phyloP scores from a whole-genome alignment of 306 rosid species.

The Hippophae tibetana region DNA sequence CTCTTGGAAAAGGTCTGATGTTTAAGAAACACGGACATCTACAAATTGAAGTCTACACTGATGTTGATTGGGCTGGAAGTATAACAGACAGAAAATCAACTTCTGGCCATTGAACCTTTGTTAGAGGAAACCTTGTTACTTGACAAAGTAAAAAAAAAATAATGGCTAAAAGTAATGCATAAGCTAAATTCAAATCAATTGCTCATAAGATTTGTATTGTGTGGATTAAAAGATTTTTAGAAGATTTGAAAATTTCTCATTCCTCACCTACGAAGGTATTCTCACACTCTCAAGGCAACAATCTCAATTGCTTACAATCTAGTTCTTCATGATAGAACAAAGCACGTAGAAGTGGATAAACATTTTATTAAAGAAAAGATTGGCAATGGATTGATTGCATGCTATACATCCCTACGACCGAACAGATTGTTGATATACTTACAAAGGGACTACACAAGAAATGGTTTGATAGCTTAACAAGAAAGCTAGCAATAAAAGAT shows the following conservation, averaged over 20 bases:
- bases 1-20: not conserved
- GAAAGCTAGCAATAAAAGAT: not conserved
- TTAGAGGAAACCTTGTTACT: not conserved
- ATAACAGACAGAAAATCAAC: not conserved
- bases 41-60: not conserved
- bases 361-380: not conserved
- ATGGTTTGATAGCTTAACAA: not conserved
- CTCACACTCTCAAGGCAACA: not conserved
- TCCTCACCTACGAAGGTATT: not conserved
- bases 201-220: not conserved
- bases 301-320: constrained; percentile 1
- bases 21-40: not conserved
- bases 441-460: not conserved
- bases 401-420: not conserved
- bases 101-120: not conserved
- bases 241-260: not conserved
- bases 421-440: not conserved
- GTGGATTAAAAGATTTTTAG: not conserved
- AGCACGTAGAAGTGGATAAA: not conserved
- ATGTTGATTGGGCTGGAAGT: too few relatives aligned
- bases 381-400: not conserved
- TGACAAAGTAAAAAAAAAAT: not conserved
- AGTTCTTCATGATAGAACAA: not conserved
- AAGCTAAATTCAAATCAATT: not conserved
- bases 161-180: not conserved